phyloP scores from a whole-genome alignment of 352 stramenopile species.

The Phytophthora boehmeriae region DNA sequence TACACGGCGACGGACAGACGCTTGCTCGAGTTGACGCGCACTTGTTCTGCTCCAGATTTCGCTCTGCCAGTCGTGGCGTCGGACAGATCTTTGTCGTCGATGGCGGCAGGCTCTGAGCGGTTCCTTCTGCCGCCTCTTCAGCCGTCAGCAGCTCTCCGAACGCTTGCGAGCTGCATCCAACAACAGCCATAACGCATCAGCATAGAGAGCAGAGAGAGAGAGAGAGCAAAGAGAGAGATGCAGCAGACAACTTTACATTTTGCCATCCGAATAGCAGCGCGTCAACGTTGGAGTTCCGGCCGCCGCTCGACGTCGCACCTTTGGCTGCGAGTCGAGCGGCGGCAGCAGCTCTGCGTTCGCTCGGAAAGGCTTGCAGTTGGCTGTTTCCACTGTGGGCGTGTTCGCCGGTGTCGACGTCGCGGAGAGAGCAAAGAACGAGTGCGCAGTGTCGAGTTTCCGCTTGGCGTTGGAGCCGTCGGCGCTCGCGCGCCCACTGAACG shows the following conservation, averaged over 20 bases:
- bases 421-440: conserved; percentile 24
- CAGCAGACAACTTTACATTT: conserved; percentile 53
- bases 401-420: conserved; percentile 20
- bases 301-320: conserved; percentile 55
- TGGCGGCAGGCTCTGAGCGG: conserved; percentile 8
- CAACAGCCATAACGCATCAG: conserved; percentile 10
- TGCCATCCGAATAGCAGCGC: conserved; percentile 71
- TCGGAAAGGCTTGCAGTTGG: conserved; percentile 32
- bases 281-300: conserved; percentile 43
- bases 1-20: conserved; percentile 20
- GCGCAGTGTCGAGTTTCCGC: conserved; percentile 60
- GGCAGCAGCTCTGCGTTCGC: conserved; percentile 29
- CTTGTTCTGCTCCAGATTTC: conserved; percentile 29
- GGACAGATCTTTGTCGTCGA: conserved; percentile 25
- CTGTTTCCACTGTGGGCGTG: conserved; percentile 19
- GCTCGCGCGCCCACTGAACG: conserved; percentile 21
- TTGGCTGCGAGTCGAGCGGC: conserved; percentile 51
- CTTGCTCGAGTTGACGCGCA: conserved; percentile 40
- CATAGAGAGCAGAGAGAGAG: conserved; percentile 12
- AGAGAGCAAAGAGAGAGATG: conserved; percentile 1
- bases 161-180: conserved; percentile 34
- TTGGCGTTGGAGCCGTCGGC: conserved; percentile 53
- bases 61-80: conserved; percentile 21
- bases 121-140: conserved; percentile 25
- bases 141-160: conserved; percentile 41